Evolutionary conservation across 1,284 basidiomycete genomes (phyloP).

Genomic region (Tranzscheliella williamsii): DNA sequence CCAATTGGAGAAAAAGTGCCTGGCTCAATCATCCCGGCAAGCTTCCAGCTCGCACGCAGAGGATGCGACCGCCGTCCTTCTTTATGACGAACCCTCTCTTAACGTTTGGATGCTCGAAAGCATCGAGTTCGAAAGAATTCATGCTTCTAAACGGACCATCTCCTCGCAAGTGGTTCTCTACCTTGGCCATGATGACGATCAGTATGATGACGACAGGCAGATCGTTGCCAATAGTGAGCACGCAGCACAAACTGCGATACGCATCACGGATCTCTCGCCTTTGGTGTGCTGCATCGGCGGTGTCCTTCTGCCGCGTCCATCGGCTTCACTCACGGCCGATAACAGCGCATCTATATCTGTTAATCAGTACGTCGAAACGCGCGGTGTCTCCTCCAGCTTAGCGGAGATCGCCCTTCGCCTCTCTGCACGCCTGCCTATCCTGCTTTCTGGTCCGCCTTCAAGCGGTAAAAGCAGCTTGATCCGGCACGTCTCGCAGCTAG

Average conservation of each 20-base stretch:
- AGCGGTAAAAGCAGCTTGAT: constrained; percentile 86
- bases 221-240: too few relatives aligned
- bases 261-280: constrained; percentile 4
- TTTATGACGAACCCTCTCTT: constrained; percentile 13
- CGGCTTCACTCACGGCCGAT: neutral
- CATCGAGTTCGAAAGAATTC: constrained; percentile 22
- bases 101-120: constrained; percentile 39
- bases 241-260: too few relatives aligned
- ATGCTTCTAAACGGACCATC: neutral
- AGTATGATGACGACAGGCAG: too few relatives aligned
- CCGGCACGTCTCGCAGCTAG: constrained; percentile 68
- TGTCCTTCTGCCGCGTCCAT: constrained; percentile 30
- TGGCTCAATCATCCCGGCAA: constrained; percentile 3
- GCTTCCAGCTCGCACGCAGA: constrained; percentile 1
- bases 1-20: constrained; percentile 24
- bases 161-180: neutral
- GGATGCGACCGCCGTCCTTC: constrained; percentile 16
- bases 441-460: constrained; percentile 84
- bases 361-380: constrained; percentile 67
- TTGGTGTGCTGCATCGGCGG: constrained; percentile 38
- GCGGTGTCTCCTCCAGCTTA: constrained; percentile 69
- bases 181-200: too few relatives aligned
- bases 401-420: constrained; percentile 71
- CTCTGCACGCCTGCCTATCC: constrained; percentile 74
- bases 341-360: neutral